Evolutionary conservation across 2,329 filamentous ascomycete species (phyloP), one percentile per base, ranked within the genome.

Genomic region (Erysiphe pulchra): DNA sequence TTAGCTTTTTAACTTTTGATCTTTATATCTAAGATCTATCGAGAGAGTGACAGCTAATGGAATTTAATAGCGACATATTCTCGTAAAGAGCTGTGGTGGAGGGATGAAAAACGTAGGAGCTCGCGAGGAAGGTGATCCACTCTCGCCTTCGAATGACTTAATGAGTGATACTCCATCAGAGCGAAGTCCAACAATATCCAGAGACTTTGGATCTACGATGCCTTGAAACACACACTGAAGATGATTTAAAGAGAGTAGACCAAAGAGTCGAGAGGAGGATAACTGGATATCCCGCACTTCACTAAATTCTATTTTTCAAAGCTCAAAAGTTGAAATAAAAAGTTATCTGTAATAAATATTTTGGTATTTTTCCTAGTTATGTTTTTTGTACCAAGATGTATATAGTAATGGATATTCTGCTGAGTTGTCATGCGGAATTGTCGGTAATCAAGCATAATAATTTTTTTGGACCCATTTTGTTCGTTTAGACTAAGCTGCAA

Each of bases 1-100:
- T 34, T 11, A 34, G 33, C 12, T n/a, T 34, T 34, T n/a, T 34
- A n/a, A 34, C n/a, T 34, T 34, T n/a, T 14, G n/a, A 64, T 53
- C 46, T 51, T 47, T 11, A 48, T 52, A 14, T 45, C 20, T 8
- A n/a, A 33, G 18, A 18, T 37, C 34, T 37, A n/a, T 50, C 46
- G 50, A 47, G 45, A 28, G 24, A 28, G 24, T 8, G 24, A 28
- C 7, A 28, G 24, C 24, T 28, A 28, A 28, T 28, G 7, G 33
- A n/a, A 14, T 34, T 34, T 34, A 6, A 54, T 59, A 78, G 74
- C 66, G 74, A 59, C 74, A 78, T 58, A 73, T 76, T 50, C 66
- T 78, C 13, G 74, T 78, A 52, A 78, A 78, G 59, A 74, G 74
- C 43, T 78, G 74, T 55, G 74, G 74, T 48, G 42, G 42, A 7